A percentile compares a stretch with the other conserved stretches of the same genome.
These are phyloP conservation scores for Halenospora varia DNA, from an alignment of 495 filamentous ascomycete species.

Conservation along the genomic window DNA sequence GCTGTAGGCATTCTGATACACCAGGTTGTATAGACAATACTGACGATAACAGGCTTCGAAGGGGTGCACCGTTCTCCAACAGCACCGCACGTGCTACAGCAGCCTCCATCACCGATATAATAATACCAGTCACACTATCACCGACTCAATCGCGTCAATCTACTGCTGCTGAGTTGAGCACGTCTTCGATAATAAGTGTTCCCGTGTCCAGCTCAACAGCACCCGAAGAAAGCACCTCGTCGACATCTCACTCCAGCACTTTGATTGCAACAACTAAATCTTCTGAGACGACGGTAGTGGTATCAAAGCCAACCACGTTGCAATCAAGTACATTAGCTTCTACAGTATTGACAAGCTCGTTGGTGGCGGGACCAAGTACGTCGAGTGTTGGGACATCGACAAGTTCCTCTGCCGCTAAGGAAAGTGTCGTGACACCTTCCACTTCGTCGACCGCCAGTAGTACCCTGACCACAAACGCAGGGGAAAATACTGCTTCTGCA, in stretches of 20 bases:
- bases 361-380: too few relatives aligned
- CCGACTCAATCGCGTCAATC: too few relatives aligned
- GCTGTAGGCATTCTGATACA: slow-evolving; percentile 8
- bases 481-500: not conserved
- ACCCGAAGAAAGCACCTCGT: not conserved
- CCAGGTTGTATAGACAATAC: not conserved
- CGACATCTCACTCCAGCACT: not conserved
- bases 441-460: not conserved
- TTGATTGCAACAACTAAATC: too few relatives aligned
- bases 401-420: not conserved
- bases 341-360: too few relatives aligned
- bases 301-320: too few relatives aligned
- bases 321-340: too few relatives aligned
- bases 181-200: too few relatives aligned
- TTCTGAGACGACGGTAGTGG: too few relatives aligned
- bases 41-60: slow-evolving; percentile 4
- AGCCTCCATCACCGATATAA: too few relatives aligned
- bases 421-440: not conserved
- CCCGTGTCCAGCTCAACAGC: not conserved
- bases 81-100: not conserved
- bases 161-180: too few relatives aligned
- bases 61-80: slow-evolving; percentile 16
- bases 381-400: not conserved
- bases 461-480: not conserved
- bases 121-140: too few relatives aligned